Conservation (phyloP, 176 grass and related monocot genomes). For the Eleusine coracana region DNA sequence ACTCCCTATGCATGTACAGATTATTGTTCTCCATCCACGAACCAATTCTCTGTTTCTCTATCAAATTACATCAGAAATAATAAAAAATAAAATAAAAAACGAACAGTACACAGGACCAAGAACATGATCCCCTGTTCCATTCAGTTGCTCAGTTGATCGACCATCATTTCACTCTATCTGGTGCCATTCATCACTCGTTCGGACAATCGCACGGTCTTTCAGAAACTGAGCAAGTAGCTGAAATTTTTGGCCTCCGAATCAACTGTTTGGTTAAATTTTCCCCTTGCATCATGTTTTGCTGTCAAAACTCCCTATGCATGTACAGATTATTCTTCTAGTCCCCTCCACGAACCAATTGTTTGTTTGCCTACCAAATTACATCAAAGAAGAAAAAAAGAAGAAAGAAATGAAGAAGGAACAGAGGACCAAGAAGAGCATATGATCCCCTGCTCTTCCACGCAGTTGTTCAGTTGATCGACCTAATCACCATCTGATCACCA, state of each 20-base stretch:
- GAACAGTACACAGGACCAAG: not conserved
- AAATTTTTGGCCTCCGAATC: not conserved
- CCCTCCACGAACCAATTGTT: constrained; percentile 37
- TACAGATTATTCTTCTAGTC: constrained; percentile 32
- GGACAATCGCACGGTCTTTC: no score
- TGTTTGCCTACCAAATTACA: constrained; percentile 52
- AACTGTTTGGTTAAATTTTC: constrained; percentile 16
- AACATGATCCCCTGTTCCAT: constrained; percentile 19
- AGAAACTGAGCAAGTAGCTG: not conserved
- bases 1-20: constrained; percentile 43
- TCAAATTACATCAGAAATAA: constrained; percentile 38
- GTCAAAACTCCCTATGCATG: constrained; percentile 48
- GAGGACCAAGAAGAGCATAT: constrained; percentile 9
- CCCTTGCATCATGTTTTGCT: constrained; percentile 13
- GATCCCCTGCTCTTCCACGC: constrained; percentile 24
- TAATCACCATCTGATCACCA: constrained; percentile 16
- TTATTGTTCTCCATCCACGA: constrained; percentile 25
- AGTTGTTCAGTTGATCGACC: not conserved
- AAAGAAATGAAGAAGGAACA: not conserved
- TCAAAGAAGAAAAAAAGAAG: not conserved
- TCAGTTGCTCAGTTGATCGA: not conserved
- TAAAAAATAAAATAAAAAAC: not conserved
- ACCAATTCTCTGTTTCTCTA: constrained; percentile 45
- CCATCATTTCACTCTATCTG: not conserved
- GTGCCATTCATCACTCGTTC: no score